A percentile compares a stretch with the other conserved stretches of the same genome.
phyloP scores from a whole-genome alignment of 78 protist species.

The Dictyostelium discoideum region DNA sequence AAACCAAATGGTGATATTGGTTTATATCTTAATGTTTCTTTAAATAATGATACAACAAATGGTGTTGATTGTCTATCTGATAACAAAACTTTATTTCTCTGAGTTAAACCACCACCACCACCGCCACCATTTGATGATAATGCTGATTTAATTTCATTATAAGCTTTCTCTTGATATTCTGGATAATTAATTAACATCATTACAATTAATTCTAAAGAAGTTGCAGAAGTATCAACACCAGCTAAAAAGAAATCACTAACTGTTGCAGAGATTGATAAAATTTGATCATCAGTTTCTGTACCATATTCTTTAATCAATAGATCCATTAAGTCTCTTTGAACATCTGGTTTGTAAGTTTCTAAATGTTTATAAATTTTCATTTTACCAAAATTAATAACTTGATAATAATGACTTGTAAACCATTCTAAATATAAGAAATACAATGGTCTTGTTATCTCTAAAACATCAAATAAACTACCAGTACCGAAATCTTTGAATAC shows the following conservation, averaged over 20 bases:
- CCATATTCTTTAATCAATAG: not conserved
- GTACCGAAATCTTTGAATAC: not conserved
- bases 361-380: not conserved
- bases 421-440: not conserved
- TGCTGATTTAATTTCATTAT: not conserved
- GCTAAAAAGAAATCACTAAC: constrained; percentile 15
- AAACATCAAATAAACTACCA: not conserved
- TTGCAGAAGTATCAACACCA: constrained; percentile 12
- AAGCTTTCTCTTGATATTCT: constrained; percentile 35
- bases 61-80: constrained; percentile 24
- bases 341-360: not conserved
- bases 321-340: not conserved
- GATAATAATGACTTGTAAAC: not conserved
- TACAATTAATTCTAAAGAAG: not conserved
- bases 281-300: not conserved
- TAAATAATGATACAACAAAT: not conserved
- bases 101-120: not conserved
- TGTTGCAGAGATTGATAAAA: not conserved
- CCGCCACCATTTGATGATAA: no score
- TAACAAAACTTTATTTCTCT: not conserved
- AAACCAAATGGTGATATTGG: not conserved
- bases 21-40: not conserved
- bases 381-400: not conserved
- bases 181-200: constrained; percentile 13
- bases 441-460: not conserved